These are phyloP conservation scores for Aspergillus affinis DNA, from an alignment of 495 filamentous ascomycete genomes.

Conservation along the genomic window DNA sequence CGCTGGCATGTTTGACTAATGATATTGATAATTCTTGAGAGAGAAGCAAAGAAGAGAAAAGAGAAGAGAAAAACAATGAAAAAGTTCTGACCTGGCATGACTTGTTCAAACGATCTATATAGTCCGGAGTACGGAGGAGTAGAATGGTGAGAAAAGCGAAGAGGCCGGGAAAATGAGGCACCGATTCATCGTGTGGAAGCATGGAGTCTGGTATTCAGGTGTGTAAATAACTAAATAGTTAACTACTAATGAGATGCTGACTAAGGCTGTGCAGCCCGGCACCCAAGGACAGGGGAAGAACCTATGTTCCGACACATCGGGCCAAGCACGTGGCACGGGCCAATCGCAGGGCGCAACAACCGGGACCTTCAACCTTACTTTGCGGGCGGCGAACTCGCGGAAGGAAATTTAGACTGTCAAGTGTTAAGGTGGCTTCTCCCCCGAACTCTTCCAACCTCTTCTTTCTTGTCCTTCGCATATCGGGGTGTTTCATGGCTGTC, in stretches of 20 bases:
- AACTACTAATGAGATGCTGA: no score
- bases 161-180: conserved; percentile 22
- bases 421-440: conserved; percentile 48
- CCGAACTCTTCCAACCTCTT: conserved; percentile 11
- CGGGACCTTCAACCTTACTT: conserved; percentile 5
- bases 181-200: no score
- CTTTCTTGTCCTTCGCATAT: conserved; percentile 3
- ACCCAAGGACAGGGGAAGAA: no score
- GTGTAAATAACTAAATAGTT: no score
- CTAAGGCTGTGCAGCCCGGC: no score
- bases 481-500: conserved; percentile 9
- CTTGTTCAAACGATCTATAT: neutral
- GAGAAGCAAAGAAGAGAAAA: neutral
- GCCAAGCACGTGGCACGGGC: conserved; percentile 22
- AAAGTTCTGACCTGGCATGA: no score
- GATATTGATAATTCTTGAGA: neutral
- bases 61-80: neutral
- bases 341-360: conserved; percentile 19
- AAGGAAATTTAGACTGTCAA: conserved; percentile 36
- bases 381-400: conserved; percentile 35
- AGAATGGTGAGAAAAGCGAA: neutral
- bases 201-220: no score
- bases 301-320: no score
- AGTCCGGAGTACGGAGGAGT: neutral
- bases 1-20: neutral